A percentile compares a stretch with the other conserved stretches of the same genome.
phyloP scores from a whole-genome alignment of 1,284 basidiomycete genomes.

The Sporisorium reilianum region DNA sequence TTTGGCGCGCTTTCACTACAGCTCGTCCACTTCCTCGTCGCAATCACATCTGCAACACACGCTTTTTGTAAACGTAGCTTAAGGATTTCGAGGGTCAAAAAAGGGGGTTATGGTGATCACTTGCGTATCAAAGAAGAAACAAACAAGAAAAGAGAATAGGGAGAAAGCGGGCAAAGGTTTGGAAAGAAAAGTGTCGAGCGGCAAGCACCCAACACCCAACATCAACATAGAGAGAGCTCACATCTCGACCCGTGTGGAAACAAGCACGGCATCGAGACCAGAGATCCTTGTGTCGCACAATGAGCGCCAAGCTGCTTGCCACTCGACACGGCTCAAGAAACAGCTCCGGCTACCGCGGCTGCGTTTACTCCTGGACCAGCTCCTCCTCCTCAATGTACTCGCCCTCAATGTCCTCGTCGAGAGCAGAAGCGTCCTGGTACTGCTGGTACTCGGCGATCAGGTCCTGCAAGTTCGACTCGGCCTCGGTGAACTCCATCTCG shows the following conservation, averaged over 20 bases:
- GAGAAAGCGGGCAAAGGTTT: neutral
- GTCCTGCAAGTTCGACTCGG: conserved; percentile 68
- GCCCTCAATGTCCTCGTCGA: conserved; percentile 70
- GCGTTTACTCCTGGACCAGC: conserved; percentile 45
- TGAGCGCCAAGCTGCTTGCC: neutral
- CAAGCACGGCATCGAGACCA: conserved; percentile 16
- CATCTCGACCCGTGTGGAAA: neutral
- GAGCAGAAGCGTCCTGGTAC: conserved; percentile 71
- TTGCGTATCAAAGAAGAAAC: conserved; percentile 18
- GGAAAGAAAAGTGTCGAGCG: neutral
- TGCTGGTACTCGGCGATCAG: conserved; percentile 71
- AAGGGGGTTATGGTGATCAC: conserved; percentile 2
- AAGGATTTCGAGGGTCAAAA: neutral
- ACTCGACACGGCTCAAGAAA: conserved; percentile 1
- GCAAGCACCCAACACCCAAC: neutral
- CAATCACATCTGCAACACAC: neutral
- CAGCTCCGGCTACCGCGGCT: neutral
- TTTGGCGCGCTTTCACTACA: neutral
- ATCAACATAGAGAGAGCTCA: neutral
- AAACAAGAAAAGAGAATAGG: conserved; percentile 7
- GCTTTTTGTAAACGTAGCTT: neutral
- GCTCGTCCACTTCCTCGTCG: neutral
- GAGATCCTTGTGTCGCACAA: neutral
- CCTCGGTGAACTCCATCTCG: conserved; percentile 71
- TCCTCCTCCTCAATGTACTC: conserved; percentile 64